phyloP scores from a whole-genome alignment of 2,329 filamentous ascomycete genomes.

The Claviceps citrina region DNA sequence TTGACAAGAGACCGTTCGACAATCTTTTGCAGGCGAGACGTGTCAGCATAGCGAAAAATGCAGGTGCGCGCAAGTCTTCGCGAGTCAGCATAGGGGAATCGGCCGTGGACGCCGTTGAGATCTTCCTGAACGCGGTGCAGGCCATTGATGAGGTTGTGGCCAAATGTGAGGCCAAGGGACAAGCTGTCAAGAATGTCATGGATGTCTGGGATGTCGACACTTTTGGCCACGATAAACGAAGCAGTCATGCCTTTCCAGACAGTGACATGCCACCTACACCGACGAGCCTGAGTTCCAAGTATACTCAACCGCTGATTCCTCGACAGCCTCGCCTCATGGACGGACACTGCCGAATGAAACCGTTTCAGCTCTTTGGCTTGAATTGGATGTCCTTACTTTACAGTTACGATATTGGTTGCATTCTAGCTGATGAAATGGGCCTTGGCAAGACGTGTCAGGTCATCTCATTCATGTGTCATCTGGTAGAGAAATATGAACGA shows the following conservation, averaged over 20 bases:
- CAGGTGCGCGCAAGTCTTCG: slow-evolving; percentile 29
- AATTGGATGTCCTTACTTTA: slow-evolving; percentile 89
- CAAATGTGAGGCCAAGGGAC: slow-evolving; percentile 58
- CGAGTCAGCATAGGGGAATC: slow-evolving; percentile 36
- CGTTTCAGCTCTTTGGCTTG: slow-evolving; percentile 84
- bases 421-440: slow-evolving; percentile 95
- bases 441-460: slow-evolving; percentile 94
- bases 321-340: slow-evolving; percentile 66
- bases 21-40: slow-evolving; percentile 49
- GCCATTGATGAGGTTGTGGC: slow-evolving; percentile 71
- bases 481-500: slow-evolving; percentile 48
- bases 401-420: slow-evolving; percentile 65
- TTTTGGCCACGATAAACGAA: slow-evolving; percentile 26
- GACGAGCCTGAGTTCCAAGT: slow-evolving; percentile 20
- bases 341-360: slow-evolving; percentile 63
- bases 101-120: slow-evolving; percentile 37
- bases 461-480: slow-evolving; percentile 75
- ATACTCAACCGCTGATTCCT: slow-evolving; percentile 28
- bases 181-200: slow-evolving; percentile 32
- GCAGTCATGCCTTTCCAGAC: slow-evolving; percentile 16
- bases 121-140: slow-evolving; percentile 66
- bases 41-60: slow-evolving; percentile 40
- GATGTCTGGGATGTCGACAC: slow-evolving; percentile 34
- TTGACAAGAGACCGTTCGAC: slow-evolving; percentile 60
- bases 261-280: slow-evolving; percentile 28